Conservation (phyloP, 164 flowering plant species). For the Umbilicus rupestris region DNA sequence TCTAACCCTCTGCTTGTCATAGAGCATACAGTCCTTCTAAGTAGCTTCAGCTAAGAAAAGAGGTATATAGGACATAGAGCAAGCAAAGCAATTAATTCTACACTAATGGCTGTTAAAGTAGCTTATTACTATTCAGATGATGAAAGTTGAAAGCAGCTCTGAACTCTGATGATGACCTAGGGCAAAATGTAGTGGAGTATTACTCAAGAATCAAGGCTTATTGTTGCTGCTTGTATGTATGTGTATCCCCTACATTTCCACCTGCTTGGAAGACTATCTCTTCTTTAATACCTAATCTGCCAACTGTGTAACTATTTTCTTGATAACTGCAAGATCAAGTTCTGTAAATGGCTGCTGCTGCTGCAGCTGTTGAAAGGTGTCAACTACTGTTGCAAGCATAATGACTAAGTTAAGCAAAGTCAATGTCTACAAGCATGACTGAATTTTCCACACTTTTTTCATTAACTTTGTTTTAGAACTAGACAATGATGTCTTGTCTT, state of each 20-base stretch:
- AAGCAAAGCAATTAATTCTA: neutral
- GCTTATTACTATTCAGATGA: no score
- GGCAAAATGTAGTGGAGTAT: neutral
- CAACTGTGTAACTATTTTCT: neutral
- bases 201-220: neutral
- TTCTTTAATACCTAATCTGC: neutral
- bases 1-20: neutral
- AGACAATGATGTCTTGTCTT: neutral
- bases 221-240: neutral
- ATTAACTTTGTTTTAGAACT: neutral
- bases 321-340: neutral
- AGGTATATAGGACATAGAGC: neutral
- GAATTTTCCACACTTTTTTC: neutral
- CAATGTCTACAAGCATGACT: neutral
- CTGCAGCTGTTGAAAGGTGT: neutral
- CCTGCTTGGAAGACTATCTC: neutral
- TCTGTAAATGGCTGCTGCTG: neutral
- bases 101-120: no score
- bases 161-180: neutral
- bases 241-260: neutral
- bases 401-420: conserved; percentile 5
- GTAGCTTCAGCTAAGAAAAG: neutral
- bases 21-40: neutral
- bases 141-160: no score
- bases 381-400: neutral